Evolutionary conservation across 2,329 filamentous ascomycete genomes (phyloP).

Genomic region (Penicillium sp.): DNA sequence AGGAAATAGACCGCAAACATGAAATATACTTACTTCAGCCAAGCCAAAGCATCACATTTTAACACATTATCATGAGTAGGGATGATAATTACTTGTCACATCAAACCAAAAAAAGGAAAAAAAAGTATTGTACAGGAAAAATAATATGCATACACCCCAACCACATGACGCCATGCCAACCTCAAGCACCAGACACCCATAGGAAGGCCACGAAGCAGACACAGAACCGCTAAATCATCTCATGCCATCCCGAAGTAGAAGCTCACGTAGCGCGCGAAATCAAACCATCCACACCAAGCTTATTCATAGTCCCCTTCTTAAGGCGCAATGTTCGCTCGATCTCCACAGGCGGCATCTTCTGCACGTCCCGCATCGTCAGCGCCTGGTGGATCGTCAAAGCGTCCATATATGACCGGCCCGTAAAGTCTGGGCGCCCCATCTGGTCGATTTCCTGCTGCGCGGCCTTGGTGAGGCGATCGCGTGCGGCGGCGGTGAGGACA

Average conservation of each 20-base stretch:
- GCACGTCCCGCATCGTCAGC: constrained; percentile 48
- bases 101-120: neutral
- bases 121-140: neutral
- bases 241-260: neutral
- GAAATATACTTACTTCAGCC: neutral
- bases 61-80: neutral
- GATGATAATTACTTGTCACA: neutral
- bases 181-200: neutral
- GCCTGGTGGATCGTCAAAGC: constrained; percentile 51
- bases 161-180: neutral
- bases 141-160: neutral
- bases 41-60: neutral
- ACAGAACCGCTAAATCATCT: neutral
- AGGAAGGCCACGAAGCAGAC: neutral
- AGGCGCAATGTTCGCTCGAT: constrained; percentile 48
- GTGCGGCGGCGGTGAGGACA: constrained; percentile 52
- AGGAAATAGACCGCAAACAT: no score
- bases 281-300: constrained; percentile 37
- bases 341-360: constrained; percentile 34
- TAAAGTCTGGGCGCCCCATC: constrained; percentile 41
- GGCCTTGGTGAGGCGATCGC: constrained; percentile 50
- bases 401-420: constrained; percentile 49
- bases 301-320: constrained; percentile 44
- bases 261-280: constrained; percentile 25
- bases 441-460: constrained; percentile 57